Evolutionary conservation across 345 rosid genomes (phyloP).

Genomic region (Hibiscus syriacus): DNA sequence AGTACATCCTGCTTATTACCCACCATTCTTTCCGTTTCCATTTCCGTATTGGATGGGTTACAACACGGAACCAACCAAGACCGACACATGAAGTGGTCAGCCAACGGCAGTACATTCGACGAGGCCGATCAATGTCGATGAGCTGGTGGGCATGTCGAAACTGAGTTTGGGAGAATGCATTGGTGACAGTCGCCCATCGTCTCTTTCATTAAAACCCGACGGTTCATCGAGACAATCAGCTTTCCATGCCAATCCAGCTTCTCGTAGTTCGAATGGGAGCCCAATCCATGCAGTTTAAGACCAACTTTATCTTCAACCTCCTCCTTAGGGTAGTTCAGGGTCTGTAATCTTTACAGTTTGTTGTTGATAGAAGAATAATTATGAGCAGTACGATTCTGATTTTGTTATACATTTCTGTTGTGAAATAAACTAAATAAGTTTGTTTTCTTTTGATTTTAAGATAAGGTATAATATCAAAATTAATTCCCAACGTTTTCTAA

Average conservation of each 20-base stretch:
- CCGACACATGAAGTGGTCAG: constrained; percentile 64
- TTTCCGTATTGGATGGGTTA: constrained; percentile 65
- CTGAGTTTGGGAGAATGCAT: constrained; percentile 71
- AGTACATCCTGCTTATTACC: constrained; percentile 62
- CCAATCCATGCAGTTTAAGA: constrained; percentile 53
- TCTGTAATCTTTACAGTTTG: constrained; percentile 17
- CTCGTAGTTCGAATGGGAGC: constrained; percentile 38
- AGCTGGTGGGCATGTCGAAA: constrained; percentile 90
- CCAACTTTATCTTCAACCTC: constrained; percentile 7
- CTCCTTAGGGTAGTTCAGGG: constrained; percentile 17
- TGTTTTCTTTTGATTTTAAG: too few relatives aligned
- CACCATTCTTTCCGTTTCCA: constrained; percentile 66
- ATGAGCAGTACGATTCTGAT: constrained; percentile 29
- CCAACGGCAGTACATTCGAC: constrained; percentile 80
- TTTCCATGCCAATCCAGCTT: constrained; percentile 73
- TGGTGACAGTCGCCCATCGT: constrained; percentile 43
- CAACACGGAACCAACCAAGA: constrained; percentile 32
- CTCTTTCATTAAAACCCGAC: constrained; percentile 66
- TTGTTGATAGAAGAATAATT: constrained; percentile 28
- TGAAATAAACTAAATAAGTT: constrained; percentile 23
- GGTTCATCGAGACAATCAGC: constrained; percentile 87
- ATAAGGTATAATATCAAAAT: too few relatives aligned
- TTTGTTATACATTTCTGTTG: constrained; percentile 19
- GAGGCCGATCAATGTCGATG: constrained; percentile 81
- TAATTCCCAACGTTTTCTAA: too few relatives aligned